Evolutionary conservation across 1,139 yeast species (phyloP).

Genomic region (Debaryomycetaceae sp.): DNA sequence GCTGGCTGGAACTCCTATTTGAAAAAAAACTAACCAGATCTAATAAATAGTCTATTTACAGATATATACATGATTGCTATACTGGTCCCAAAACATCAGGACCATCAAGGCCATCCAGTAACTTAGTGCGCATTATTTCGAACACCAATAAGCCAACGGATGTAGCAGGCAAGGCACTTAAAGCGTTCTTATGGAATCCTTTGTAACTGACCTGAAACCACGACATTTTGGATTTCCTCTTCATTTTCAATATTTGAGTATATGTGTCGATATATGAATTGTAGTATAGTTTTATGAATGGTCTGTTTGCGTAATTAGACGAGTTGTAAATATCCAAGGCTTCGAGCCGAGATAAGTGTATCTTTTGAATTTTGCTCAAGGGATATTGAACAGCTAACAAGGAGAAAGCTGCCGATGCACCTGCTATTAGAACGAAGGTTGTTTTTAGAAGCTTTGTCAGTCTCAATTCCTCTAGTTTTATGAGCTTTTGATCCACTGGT

Average conservation of each 20-base stretch:
- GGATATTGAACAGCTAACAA: slow-evolving; percentile 83
- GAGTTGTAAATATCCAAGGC: slow-evolving; percentile 68
- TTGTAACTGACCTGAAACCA: slow-evolving; percentile 71
- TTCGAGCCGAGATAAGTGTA: slow-evolving; percentile 76
- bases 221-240: slow-evolving; percentile 49
- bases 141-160: slow-evolving; percentile 80
- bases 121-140: slow-evolving; percentile 68
- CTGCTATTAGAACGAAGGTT: slow-evolving; percentile 76
- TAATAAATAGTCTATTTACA: slow-evolving; percentile 2
- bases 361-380: slow-evolving; percentile 69
- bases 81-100: slow-evolving; percentile 8
- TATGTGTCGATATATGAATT: slow-evolving; percentile 74
- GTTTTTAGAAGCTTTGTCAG: slow-evolving; percentile 58
- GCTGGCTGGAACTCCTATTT: slow-evolving; percentile 95
- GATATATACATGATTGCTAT: slow-evolving; percentile 3
- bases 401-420: slow-evolving; percentile 81
- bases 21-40: slow-evolving; percentile 29
- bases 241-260: slow-evolving; percentile 53
- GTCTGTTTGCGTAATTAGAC: slow-evolving; percentile 24
- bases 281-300: slow-evolving; percentile 52
- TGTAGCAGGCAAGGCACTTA: slow-evolving; percentile 82
- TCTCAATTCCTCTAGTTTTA: slow-evolving; percentile 33
- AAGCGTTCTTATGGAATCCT: slow-evolving; percentile 71
- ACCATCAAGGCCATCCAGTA: slow-evolving; percentile 30
- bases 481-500: slow-evolving; percentile 25